These are phyloP conservation scores for Arthrobotrys conoides DNA, from an alignment of 2,329 filamentous ascomycete genomes.

Conservation along the genomic window DNA sequence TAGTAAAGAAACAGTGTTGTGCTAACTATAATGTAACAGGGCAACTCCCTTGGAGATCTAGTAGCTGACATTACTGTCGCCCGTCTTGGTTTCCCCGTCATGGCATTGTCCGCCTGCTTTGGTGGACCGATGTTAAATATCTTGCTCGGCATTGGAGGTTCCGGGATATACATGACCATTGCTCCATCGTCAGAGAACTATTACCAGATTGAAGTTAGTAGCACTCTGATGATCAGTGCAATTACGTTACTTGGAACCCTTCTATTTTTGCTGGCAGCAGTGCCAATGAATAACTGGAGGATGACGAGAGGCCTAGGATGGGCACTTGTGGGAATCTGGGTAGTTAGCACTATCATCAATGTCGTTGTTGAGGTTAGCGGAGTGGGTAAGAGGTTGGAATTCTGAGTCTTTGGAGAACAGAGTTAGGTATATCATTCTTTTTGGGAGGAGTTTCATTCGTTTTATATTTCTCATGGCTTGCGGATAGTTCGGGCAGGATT, in stretches of 20 bases:
- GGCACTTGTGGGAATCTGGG: slow-evolving; percentile 84
- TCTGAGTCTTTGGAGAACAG: background rate
- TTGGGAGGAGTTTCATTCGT: background rate
- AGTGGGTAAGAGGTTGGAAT: slow-evolving; percentile 68
- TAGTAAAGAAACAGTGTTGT: background rate
- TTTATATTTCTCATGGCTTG: slow-evolving; percentile 6
- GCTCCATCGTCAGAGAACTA: slow-evolving; percentile 81
- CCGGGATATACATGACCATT: slow-evolving; percentile 89
- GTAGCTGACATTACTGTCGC: slow-evolving; percentile 96
- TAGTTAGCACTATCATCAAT: slow-evolving; percentile 83
- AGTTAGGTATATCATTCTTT: background rate
- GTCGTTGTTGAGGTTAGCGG: slow-evolving; percentile 82
- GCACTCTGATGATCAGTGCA: slow-evolving; percentile 86
- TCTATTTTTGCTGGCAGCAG: slow-evolving; percentile 80
- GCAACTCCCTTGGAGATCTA: slow-evolving; percentile 93
- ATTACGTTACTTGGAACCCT: slow-evolving; percentile 87
- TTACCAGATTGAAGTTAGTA: slow-evolving; percentile 86
- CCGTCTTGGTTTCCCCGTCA: slow-evolving; percentile 92
- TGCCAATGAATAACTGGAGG: slow-evolving; percentile 88
- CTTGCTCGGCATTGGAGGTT: slow-evolving; percentile 90
- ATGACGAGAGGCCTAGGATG: slow-evolving; percentile 87
- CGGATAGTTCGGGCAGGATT: background rate
- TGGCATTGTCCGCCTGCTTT: slow-evolving; percentile 95
- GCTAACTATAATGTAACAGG: slow-evolving; percentile 66
- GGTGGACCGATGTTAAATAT: slow-evolving; percentile 99